Conservation (phyloP, 202 grass and related monocot genomes). For the Carex sylvatica region DNA sequence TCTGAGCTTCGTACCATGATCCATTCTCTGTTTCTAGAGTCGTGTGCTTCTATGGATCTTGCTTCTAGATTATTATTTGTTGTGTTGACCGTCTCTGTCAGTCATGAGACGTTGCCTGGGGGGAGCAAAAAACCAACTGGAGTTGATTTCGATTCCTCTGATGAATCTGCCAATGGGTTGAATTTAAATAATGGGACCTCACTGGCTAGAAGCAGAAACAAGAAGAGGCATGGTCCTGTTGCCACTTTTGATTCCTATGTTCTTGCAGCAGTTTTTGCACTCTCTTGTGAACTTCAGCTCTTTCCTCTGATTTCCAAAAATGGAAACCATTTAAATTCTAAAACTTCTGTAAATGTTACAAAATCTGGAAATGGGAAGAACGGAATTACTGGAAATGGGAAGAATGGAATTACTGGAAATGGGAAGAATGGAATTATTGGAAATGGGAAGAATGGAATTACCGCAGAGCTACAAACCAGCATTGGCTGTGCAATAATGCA, state of each 20-base stretch:
- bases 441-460: constrained; percentile 53
- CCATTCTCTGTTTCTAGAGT: constrained; percentile 94
- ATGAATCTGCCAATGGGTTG: constrained; percentile 49
- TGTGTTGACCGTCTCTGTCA: constrained; percentile 72
- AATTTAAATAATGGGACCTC: constrained; percentile 51
- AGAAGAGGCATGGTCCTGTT: constrained; percentile 90
- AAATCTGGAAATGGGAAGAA: constrained; percentile 45
- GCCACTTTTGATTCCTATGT: constrained; percentile 98
- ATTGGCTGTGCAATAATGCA: constrained; percentile 78
- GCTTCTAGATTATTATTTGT: constrained; percentile 83
- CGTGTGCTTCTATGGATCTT: constrained; percentile 92
- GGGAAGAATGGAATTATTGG: constrained; percentile 46
- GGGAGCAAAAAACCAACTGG: constrained; percentile 96
- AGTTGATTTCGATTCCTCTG: constrained; percentile 52
- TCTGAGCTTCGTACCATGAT: constrained; percentile 97
- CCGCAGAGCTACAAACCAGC: constrained; percentile 62
- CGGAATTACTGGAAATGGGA: background rate
- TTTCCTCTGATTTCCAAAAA: constrained; percentile 84
- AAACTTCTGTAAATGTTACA: constrained; percentile 46
- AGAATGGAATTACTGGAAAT: constrained; percentile 40
- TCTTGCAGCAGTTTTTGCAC: constrained; percentile 85
- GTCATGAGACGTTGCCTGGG: constrained; percentile 91
- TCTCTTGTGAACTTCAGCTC: constrained; percentile 92
- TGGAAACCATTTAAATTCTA: constrained; percentile 40
- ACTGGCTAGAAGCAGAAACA: constrained; percentile 41